Conservation (phyloP, 2,329 filamentous ascomycete genomes). For the Verticillium zaregamsianum region DNA sequence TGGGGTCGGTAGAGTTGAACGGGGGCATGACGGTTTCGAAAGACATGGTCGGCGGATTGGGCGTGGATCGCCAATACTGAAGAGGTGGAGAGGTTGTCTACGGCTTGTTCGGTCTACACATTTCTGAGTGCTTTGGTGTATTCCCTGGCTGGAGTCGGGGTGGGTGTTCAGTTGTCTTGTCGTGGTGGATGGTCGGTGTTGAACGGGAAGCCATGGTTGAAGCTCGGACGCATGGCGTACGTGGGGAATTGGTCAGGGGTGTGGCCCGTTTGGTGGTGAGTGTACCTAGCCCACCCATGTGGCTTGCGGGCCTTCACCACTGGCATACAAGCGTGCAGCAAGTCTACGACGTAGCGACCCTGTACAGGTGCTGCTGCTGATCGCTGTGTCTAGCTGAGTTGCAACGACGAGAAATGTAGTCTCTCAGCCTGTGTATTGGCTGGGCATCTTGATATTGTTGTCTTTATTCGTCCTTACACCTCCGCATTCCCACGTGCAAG, state of each 20-base stretch:
- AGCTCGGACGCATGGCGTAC: background rate
- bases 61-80: background rate
- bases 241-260: background rate
- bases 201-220: background rate
- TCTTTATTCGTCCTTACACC: background rate
- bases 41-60: slow-evolving; percentile 51
- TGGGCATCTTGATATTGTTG: background rate
- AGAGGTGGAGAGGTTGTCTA: background rate
- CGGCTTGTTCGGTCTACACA: background rate
- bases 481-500: background rate
- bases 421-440: background rate
- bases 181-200: background rate
- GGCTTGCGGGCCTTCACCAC: background rate
- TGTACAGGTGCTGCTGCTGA: no score
- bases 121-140: background rate
- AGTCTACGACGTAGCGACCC: background rate
- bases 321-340: background rate
- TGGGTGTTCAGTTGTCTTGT: background rate
- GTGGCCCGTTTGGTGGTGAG: background rate
- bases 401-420: background rate
- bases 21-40: slow-evolving; percentile 67
- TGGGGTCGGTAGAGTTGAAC: slow-evolving; percentile 69
- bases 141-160: background rate
- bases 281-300: background rate
- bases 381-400: background rate